A percentile compares a stretch with the other conserved stretches of the same genome.
phyloP scores from a whole-genome alignment of 352 stramenopile species.

The Pythium aristosporum region DNA sequence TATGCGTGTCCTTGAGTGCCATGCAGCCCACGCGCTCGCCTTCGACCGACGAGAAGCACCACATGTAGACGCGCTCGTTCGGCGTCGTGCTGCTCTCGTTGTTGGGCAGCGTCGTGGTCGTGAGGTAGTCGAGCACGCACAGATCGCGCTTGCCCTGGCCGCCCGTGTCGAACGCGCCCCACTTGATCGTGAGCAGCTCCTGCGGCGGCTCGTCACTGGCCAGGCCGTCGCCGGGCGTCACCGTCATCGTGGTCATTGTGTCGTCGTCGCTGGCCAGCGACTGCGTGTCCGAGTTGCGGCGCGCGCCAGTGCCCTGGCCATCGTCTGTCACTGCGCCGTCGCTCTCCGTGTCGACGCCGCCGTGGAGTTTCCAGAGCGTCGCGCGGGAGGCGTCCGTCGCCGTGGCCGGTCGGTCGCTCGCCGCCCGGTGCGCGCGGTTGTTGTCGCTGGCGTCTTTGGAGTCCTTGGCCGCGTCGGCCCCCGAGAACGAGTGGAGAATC shows the following conservation, averaged over 20 bases:
- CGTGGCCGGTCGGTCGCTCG: slow-evolving; percentile 14
- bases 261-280: slow-evolving; percentile 20
- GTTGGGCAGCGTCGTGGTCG: slow-evolving; percentile 59
- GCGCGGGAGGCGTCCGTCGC: slow-evolving; percentile 21
- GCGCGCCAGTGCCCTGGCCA: background rate
- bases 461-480: background rate
- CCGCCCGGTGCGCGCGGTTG: slow-evolving; percentile 24
- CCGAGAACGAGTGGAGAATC: slow-evolving; percentile 61
- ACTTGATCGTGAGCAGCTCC: slow-evolving; percentile 74
- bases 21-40: slow-evolving; percentile 79
- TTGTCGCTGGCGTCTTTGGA: slow-evolving; percentile 19
- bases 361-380: slow-evolving; percentile 13
- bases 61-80: slow-evolving; percentile 57
- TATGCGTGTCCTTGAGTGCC: slow-evolving; percentile 72
- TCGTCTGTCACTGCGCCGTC: background rate
- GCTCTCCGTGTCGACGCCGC: background rate
- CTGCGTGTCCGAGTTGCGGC: slow-evolving; percentile 21
- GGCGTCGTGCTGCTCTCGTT: slow-evolving; percentile 28
- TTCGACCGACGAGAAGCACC: slow-evolving; percentile 74
- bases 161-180: slow-evolving; percentile 66
- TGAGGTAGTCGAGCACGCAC: slow-evolving; percentile 75
- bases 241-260: slow-evolving; percentile 4
- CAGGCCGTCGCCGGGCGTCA: slow-evolving; percentile 2
- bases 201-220: slow-evolving; percentile 32
- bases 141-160: slow-evolving; percentile 59